These are phyloP conservation scores for Lachancea fermentati DNA, from an alignment of 805 yeast genomes.

Conservation along the genomic window DNA sequence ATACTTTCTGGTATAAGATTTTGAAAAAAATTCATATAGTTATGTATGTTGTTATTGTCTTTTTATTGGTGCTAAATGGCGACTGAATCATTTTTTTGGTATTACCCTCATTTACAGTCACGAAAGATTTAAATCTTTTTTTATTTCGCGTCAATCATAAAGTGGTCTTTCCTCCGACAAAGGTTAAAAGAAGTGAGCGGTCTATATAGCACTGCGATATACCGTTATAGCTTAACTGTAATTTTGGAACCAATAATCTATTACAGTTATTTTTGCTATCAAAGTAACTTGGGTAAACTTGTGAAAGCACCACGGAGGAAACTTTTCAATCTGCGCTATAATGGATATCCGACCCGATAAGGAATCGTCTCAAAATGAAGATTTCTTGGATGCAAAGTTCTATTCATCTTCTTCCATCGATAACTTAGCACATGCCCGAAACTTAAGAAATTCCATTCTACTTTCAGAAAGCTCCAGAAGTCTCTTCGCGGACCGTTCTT, in stretches of 20 bases:
- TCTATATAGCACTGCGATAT: too few species aligned
- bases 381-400: slow-evolving; percentile 18
- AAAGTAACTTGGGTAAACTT: background rate
- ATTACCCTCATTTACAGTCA: background rate
- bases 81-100: background rate
- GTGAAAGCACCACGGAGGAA: background rate
- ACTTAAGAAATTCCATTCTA: slow-evolving; percentile 31
- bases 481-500: background rate
- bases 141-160: background rate
- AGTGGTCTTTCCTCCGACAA: background rate
- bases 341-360: background rate
- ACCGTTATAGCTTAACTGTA: too few species aligned
- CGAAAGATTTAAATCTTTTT: background rate
- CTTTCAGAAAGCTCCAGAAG: slow-evolving; percentile 19
- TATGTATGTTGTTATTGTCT: too few species aligned
- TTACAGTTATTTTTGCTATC: background rate
- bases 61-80: too few species aligned
- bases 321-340: background rate
- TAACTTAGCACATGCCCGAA: slow-evolving; percentile 29
- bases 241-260: background rate
- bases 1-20: too few species aligned
- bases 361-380: background rate
- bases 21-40: too few species aligned
- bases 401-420: slow-evolving; percentile 27
- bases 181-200: too few species aligned